Percentiles rank a stretch among this genome's conserved stretches.
These are phyloP conservation scores for Penicillium coffeae DNA, from an alignment of 495 filamentous ascomycete genomes.

Conservation along the genomic window DNA sequence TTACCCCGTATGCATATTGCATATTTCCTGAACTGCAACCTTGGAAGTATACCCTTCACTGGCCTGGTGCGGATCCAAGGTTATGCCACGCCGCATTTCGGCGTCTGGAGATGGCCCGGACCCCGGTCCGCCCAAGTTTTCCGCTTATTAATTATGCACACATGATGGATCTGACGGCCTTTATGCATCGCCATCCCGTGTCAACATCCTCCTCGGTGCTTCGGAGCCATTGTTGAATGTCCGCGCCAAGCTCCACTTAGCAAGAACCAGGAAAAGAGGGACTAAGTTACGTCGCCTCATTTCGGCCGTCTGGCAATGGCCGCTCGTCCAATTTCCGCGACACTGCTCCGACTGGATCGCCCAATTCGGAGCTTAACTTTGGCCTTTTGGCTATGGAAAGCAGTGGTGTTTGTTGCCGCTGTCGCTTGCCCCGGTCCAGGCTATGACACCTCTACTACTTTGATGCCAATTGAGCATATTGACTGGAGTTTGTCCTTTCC, in stretches of 20 bases:
- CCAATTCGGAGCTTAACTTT: slow-evolving; percentile 36
- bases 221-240: background rate
- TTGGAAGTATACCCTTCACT: no score
- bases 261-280: background rate
- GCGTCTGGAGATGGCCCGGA: background rate
- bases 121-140: background rate
- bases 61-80: background rate
- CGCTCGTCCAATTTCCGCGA: slow-evolving; percentile 13
- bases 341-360: slow-evolving; percentile 27
- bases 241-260: background rate
- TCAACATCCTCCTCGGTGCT: background rate
- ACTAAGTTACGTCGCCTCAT: background rate
- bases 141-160: slow-evolving; percentile 18
- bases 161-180: background rate
- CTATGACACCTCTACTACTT: slow-evolving; percentile 83
- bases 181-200: background rate
- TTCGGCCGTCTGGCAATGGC: background rate
- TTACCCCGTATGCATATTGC: no score
- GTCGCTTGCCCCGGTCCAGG: slow-evolving; percentile 62
- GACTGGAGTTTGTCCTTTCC: slow-evolving; percentile 17
- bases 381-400: slow-evolving; percentile 63
- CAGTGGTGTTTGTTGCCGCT: slow-evolving; percentile 62
- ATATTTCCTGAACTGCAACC: no score
- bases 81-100: background rate
- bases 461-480: slow-evolving; percentile 42